Evolutionary conservation across 2,329 filamentous ascomycete genomes (phyloP), one percentile per base, ranked within the genome.

Genomic region (Acrodontium crateriforme): DNA sequence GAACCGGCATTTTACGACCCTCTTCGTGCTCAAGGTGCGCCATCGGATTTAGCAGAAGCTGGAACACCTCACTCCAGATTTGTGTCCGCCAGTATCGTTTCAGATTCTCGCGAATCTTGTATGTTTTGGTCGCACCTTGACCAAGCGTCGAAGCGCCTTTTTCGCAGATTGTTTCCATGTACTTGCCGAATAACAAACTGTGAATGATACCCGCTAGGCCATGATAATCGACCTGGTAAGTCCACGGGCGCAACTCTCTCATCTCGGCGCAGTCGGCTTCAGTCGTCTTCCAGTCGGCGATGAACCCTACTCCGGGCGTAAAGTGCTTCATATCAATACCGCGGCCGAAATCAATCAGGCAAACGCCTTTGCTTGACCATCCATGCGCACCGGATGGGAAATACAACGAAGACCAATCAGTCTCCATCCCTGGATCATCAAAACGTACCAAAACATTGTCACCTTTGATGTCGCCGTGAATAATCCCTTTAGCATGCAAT

Each of bases 21-120:
- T 74, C 73, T 53, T 85, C 84, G 1, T 49, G 59, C 7, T 68
- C 67, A n/a, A 70, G 54, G 54, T 75, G 73, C 32, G 63, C 65
- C 2, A 69, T 65, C 1, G 87, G 85, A 53, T 98, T 98, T 23
- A 98, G 62, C 39, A 95, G 58, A 33, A 95, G 45, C 39, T 85
- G 78, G 52, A 98, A 92, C 25, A 78, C 74, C 35, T 79, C 74
- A 2, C 51, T 58, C 89, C 89, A 98, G 24, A 95, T 71, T 27
- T 93, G 84, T 26, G 75, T 78, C 62, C 95, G 85, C 89, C 89
- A 98, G 57, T 98, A 98, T 24, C 89, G 61, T 62, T 98, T 98
- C 35, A 95, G 58, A 9, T 64, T 71, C 55, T 94, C 87, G 28
- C 78, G 71, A 40, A 94, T 74, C 38, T 69, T 72, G 58, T 93